Evolutionary conservation across 441 rosid species (phyloP), one percentile per base, ranked within the genome.

Genomic region (Bocquillonia castaneifolia): DNA sequence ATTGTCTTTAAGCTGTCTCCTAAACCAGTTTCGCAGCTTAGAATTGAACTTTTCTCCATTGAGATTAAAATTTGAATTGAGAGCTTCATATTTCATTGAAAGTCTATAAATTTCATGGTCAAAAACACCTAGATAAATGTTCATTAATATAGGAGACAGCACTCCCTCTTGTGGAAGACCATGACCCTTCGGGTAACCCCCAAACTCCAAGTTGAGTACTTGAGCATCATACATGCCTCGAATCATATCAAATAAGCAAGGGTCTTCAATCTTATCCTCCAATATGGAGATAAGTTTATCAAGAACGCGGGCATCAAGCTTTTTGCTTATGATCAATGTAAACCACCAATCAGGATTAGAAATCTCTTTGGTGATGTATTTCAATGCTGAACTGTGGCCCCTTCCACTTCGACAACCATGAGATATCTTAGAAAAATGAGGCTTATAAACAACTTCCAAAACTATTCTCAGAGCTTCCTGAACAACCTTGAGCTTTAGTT

Each of bases 81-180:
- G 84, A 68, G 87, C 97, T 83, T 91, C 99, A 77, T 84, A 87
- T 74, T 72, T 86, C 92, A 91, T 81, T 12, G 92, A 84, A 76
- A 91, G 79, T 71, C 92, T 81, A 66, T 79, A 83, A 76, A 82
- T 77, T 72, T 93, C 97, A 28, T 57, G 78, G 78, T 93, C 99
- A 60, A 89, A 75, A n/a, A 48, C 72, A 75, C 84, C 90, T 54
- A 93, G 95, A 80, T 89, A 89, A 72, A 93, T 83, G 79, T 91
- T 93, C 78, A 89, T 83, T 70, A 93, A 77, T 60, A 93, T 78
- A 57, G 95, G 89, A 52, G 88, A 88, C 77, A 93, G 63, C 62
- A 85, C 77, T 66, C 99, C 98, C 83, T 93, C 96, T 69, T 93
- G 97, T 36, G 99, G 97, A 74, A 93, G 97, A 73, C 99, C 95